These are phyloP conservation scores for Aschersonia sp. DNA, from an alignment of 2,329 filamentous ascomycete genomes.

Conservation along the genomic window DNA sequence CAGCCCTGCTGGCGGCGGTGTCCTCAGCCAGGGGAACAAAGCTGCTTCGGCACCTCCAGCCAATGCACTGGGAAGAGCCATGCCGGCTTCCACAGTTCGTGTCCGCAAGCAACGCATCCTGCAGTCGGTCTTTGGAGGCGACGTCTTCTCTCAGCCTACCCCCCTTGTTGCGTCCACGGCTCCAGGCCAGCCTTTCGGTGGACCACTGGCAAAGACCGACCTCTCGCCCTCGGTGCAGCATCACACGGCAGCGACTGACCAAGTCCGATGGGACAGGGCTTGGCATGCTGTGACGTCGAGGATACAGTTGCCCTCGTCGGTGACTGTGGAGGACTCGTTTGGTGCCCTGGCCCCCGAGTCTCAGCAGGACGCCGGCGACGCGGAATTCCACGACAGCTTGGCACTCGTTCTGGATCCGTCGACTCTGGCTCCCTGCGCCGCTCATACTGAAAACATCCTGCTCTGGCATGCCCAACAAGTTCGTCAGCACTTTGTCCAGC, in stretches of 20 bases:
- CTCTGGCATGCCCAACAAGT: slow-evolving; percentile 48
- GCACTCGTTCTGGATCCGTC: slow-evolving; percentile 35
- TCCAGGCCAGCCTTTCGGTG: slow-evolving; percentile 31
- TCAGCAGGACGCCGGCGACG: slow-evolving; percentile 21
- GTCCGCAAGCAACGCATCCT: slow-evolving; percentile 34
- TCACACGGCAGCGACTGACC: slow-evolving; percentile 23
- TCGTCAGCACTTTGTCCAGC: slow-evolving; percentile 42
- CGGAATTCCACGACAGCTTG: slow-evolving; percentile 35
- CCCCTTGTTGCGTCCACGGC: slow-evolving; percentile 25
- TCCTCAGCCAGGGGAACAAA: background rate
- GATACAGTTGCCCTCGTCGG: slow-evolving; percentile 40
- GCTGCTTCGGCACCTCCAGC: background rate
- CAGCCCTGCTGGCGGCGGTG: background rate
- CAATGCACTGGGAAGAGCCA: slow-evolving; percentile 4
- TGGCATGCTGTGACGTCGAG: slow-evolving; percentile 47
- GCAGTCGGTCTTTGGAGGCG: slow-evolving; percentile 39
- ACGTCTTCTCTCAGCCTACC: slow-evolving; percentile 30
- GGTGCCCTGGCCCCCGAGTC: slow-evolving; percentile 29
- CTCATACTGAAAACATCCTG: slow-evolving; percentile 39
- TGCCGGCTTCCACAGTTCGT: slow-evolving; percentile 29
- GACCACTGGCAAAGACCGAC: slow-evolving; percentile 13
- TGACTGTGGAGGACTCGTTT: slow-evolving; percentile 39
- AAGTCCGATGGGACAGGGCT: slow-evolving; percentile 43
- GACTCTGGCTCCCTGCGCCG: slow-evolving; percentile 29
- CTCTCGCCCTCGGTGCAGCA: slow-evolving; percentile 5